A percentile compares a stretch with the other conserved stretches of the same genome.
phyloP scores from a whole-genome alignment of 495 filamentous ascomycete genomes.

The Chlorociboria aeruginascens region DNA sequence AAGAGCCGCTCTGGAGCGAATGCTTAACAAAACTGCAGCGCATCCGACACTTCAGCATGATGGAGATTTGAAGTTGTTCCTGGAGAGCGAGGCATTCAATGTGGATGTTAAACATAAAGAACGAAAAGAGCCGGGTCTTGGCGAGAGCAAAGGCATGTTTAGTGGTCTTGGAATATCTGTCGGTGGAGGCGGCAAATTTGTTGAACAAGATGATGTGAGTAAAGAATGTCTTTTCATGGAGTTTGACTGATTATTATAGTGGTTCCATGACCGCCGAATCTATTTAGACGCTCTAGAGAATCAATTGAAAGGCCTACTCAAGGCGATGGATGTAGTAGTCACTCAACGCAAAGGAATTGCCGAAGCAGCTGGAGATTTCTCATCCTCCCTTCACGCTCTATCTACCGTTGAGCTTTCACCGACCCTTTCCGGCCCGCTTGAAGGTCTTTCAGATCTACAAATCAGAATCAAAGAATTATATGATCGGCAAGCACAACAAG shows the following conservation, averaged over 20 bases:
- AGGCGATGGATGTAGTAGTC: slow-evolving; percentile 86
- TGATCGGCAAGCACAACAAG: slow-evolving; percentile 92
- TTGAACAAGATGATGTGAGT: slow-evolving; percentile 93
- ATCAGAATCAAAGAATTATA: slow-evolving; percentile 89
- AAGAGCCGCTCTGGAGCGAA: slow-evolving; percentile 81
- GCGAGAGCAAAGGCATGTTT: slow-evolving; percentile 87
- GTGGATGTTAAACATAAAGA: slow-evolving; percentile 97
- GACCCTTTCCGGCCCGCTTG: slow-evolving; percentile 76
- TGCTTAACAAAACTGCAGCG: slow-evolving; percentile 88
- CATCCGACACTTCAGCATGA: slow-evolving; percentile 92
- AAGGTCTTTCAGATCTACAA: slow-evolving; percentile 84
- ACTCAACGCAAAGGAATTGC: slow-evolving; percentile 82
- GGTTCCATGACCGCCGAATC: slow-evolving; percentile 93
- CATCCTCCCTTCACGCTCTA: slow-evolving; percentile 77
- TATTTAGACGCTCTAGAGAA: slow-evolving; percentile 92
- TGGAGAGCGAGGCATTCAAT: slow-evolving; percentile 92
- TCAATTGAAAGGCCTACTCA: slow-evolving; percentile 86
- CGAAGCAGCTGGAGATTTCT: slow-evolving; percentile 88
- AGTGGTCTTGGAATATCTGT: slow-evolving; percentile 70
- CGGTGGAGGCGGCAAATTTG: slow-evolving; percentile 71
- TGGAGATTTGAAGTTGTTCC: slow-evolving; percentile 84
- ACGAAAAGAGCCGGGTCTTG: slow-evolving; percentile 70
- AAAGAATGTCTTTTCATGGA: background rate
- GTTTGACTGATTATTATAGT: slow-evolving; percentile 35
- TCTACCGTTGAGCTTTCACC: slow-evolving; percentile 81